Base-by-base conservation (phyloP, 164 flowering plant species). In the Annona squamosa region DNA sequence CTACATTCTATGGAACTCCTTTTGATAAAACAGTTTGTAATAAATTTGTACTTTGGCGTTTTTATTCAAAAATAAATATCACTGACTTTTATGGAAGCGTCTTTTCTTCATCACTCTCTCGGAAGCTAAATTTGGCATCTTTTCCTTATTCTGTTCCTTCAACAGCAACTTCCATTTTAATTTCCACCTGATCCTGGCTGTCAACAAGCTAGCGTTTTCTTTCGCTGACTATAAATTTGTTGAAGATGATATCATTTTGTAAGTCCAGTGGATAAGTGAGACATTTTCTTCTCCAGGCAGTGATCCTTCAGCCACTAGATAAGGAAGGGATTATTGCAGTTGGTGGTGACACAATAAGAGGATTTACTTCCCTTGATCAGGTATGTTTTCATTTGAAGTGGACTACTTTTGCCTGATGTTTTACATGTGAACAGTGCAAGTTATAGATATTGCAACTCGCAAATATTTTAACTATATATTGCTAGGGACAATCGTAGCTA, bases 271-370 rank as follows among this genome's bases (percentile, higher is more conserved):
- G 16, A 37, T 66, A 41, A 44, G 46, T 42, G 46, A 42, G 46
- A 66, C 46, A 12, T 44, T 66, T 43, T 47, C 67, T 75, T 76
- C 44, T 67, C 56, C 69, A 95, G 99, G 94, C 98, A 71, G 98
- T 93, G 71, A 91, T 95, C 77, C 82, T 93, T 86, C 99, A 95
- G 83, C 97, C 99, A 56, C 82, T 93, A 74, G 99, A 93, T 72
- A 88, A 89, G 42, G 84, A 83, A 80, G 98, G 97, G 71, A 81
- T 95, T 80, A 85, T 86, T 46, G 75, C 91, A 65, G 74, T 93
- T 72, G 99, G 98, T 65, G 98, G 98, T 56, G 88, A 95, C 86
- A 93, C 89, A 65, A 79, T 91, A 26, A 88, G 98, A 76, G 99
- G 98, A 46, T 95, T 93, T 84, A 88, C 97, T 26, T 75, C 85